Percentiles rank a stretch among this genome's conserved stretches.
These are phyloP conservation scores for Cladosporium sp. DNA, from an alignment of 2,329 filamentous ascomycete species.

Conservation along the genomic window DNA sequence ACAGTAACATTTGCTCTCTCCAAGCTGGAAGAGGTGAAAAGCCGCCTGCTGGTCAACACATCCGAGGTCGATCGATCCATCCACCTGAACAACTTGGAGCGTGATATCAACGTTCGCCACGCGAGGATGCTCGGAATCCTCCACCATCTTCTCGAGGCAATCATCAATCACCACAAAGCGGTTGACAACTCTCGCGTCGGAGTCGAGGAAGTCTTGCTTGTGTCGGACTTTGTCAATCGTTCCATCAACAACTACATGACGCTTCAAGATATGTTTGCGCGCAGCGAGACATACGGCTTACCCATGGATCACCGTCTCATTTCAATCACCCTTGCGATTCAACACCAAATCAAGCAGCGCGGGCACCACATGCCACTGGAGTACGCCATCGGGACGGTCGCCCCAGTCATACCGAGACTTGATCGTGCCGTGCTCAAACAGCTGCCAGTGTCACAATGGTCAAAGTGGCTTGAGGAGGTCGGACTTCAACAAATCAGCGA, in stretches of 20 bases:
- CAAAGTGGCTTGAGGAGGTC: not conserved
- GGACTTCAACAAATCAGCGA: not conserved
- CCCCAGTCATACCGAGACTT: not conserved
- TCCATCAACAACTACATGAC: not conserved
- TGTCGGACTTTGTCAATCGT: not conserved
- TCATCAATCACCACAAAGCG: not conserved
- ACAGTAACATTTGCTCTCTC: not conserved
- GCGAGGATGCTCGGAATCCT: not conserved
- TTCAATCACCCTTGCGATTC: not conserved
- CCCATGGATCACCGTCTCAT: not conserved
- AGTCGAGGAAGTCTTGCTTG: not conserved
- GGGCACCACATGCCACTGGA: not conserved
- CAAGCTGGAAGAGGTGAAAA: not conserved
- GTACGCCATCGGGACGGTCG: not conserved
- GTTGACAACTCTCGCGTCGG: not conserved
- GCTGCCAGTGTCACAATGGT: too few relatives aligned
- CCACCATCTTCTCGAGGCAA: not conserved
- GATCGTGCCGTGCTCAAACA: not conserved
- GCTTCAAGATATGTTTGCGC: not conserved
- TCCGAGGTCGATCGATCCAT: not conserved
- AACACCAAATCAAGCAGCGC: not conserved
- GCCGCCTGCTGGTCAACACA: not conserved
- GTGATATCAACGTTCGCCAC: not conserved
- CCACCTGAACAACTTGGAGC: not conserved
- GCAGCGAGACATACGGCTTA: not conserved